Percentiles rank a stretch among this genome's conserved stretches.
Conservation (phyloP, 441 rosid genomes). For the Gossypium trilobum region DNA sequence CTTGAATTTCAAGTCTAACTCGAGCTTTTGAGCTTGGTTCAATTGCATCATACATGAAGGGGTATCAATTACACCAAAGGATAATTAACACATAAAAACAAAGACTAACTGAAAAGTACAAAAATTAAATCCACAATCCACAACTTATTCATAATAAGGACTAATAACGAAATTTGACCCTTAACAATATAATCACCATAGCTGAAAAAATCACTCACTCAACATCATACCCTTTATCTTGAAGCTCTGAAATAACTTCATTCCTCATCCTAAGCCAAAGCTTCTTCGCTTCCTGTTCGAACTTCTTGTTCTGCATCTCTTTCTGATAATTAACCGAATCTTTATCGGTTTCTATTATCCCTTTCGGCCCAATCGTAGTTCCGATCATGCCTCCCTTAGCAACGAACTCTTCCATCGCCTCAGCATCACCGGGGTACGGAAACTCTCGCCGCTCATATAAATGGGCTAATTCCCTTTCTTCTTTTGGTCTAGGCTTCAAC, state of each 20-base stretch:
- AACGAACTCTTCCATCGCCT: constrained; percentile 81
- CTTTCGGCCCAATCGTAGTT: constrained; percentile 59
- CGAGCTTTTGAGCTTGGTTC: too few species aligned
- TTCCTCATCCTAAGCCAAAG: constrained; percentile 78
- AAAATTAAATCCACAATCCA: too few species aligned
- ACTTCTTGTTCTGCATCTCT: constrained; percentile 53
- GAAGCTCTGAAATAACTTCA: constrained; percentile 69
- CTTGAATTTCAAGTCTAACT: too few species aligned
- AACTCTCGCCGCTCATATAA: constrained; percentile 61
- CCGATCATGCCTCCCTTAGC: constrained; percentile 75
- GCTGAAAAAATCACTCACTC: constrained; percentile 27
- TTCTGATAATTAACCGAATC: constrained; percentile 48
- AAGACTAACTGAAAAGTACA: too few species aligned
- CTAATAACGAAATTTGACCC: not conserved
- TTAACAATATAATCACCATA: not conserved
- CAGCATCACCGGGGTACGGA: constrained; percentile 75
- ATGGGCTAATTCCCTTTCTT: constrained; percentile 70
- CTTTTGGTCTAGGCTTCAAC: constrained; percentile 69
- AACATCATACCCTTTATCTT: constrained; percentile 60
- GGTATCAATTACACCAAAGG: too few species aligned
- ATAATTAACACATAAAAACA: too few species aligned
- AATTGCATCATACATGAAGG: too few species aligned
- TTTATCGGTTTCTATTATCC: constrained; percentile 41
- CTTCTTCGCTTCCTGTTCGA: constrained; percentile 61
- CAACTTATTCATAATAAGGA: too few species aligned